Percentiles rank a stretch among this genome's conserved stretches.
Evolutionary conservation across 83 land plant species (phyloP).

Genomic region (Thuja plicata): DNA sequence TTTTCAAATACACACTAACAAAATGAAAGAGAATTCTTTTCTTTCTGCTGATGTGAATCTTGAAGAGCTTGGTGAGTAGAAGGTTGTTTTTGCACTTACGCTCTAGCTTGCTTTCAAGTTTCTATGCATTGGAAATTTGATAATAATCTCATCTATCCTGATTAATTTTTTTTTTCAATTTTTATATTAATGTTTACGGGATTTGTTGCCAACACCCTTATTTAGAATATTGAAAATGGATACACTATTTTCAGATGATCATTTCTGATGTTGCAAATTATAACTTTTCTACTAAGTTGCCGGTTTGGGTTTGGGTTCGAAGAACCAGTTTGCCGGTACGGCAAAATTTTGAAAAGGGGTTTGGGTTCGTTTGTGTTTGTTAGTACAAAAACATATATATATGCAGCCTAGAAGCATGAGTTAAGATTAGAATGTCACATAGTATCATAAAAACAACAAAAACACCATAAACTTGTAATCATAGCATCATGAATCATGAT

Average conservation of each 20-base stretch:
- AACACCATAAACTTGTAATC: too few relatives aligned
- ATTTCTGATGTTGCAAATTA: not conserved
- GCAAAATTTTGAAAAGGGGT: too few relatives aligned
- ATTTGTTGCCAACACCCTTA: not conserved
- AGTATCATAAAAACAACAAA: too few relatives aligned
- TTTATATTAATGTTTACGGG: not conserved
- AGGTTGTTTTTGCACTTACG: not conserved
- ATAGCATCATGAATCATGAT: too few relatives aligned
- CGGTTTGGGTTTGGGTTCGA: too few relatives aligned
- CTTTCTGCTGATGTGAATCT: constrained; percentile 86
- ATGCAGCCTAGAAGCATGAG: too few relatives aligned
- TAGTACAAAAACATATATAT: too few relatives aligned
- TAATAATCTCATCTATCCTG: not conserved
- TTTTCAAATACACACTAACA: constrained; percentile 87
- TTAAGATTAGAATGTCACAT: too few relatives aligned
- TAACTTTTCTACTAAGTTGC: too few relatives aligned
- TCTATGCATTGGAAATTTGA: not conserved
- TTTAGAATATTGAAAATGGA: not conserved
- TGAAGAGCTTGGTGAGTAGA: constrained; percentile 75
- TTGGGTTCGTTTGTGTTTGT: too few relatives aligned
- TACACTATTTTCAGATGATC: not conserved
- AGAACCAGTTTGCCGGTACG: too few relatives aligned
- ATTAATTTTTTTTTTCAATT: too few relatives aligned
- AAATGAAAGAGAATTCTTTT: constrained; percentile 97
- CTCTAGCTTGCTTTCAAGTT: constrained; percentile 1